These are phyloP conservation scores for Samsoniella hepiali DNA, from an alignment of 2,329 filamentous ascomycete genomes.

Conservation along the genomic window DNA sequence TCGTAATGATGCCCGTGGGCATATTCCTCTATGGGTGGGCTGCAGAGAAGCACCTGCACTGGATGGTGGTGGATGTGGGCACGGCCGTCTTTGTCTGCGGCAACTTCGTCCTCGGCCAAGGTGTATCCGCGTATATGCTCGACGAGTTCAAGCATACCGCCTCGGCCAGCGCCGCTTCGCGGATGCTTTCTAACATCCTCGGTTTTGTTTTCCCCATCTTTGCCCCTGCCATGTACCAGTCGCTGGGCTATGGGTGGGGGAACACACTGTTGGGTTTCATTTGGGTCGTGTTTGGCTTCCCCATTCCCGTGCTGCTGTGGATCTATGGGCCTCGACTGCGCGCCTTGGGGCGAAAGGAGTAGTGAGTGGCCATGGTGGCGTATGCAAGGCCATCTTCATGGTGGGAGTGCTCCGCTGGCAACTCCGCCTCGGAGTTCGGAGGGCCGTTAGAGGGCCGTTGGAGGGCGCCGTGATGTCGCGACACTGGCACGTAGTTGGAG, in stretches of 20 bases:
- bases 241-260: slow-evolving; percentile 23
- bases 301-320: slow-evolving; percentile 2
- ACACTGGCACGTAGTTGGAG: too few relatives aligned
- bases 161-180: slow-evolving; percentile 22
- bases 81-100: slow-evolving; percentile 50
- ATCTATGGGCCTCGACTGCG: not conserved
- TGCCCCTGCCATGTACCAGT: slow-evolving; percentile 22
- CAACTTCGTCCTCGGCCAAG: slow-evolving; percentile 50
- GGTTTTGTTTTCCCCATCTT: slow-evolving; percentile 24
- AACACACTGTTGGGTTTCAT: slow-evolving; percentile 8
- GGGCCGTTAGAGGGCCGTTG: too few relatives aligned
- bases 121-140: slow-evolving; percentile 47
- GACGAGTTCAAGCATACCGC: slow-evolving; percentile 23
- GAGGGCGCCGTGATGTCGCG: too few relatives aligned
- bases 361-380: too few relatives aligned
- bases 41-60: slow-evolving; percentile 48
- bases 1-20: slow-evolving; percentile 38
- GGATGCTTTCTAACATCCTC: slow-evolving; percentile 21
- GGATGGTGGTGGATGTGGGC: slow-evolving; percentile 58
- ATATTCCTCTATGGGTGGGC: slow-evolving; percentile 42
- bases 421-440: too few relatives aligned
- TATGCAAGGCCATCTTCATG: too few relatives aligned
- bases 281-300: not conserved
- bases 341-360: not conserved
- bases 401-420: too few relatives aligned